Evolutionary conservation across 2,329 filamentous ascomycete genomes (phyloP).

Genomic region (Aspergillus hiratsukae): DNA sequence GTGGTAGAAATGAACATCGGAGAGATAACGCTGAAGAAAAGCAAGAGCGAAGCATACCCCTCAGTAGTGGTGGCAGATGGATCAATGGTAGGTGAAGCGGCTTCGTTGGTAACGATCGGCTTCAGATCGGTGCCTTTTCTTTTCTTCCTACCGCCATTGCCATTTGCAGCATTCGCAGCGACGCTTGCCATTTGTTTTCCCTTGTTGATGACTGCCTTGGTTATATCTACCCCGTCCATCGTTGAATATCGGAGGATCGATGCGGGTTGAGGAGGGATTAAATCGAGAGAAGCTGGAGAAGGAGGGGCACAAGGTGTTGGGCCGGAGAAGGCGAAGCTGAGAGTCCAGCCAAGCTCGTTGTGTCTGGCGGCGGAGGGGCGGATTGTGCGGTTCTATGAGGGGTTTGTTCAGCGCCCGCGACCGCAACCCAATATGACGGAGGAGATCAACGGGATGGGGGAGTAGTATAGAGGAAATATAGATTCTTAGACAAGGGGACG

Average conservation of each 20-base stretch:
- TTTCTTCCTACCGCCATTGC: constrained; percentile 60
- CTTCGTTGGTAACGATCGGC: constrained; percentile 63
- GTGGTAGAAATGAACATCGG: not conserved
- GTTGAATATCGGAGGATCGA: constrained; percentile 23
- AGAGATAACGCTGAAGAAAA: constrained; percentile 1
- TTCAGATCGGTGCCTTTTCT: constrained; percentile 61
- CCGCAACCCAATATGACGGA: not conserved
- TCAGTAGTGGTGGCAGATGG: constrained; percentile 41
- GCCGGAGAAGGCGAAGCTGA: constrained; percentile 1
- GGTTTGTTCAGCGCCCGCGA: not conserved
- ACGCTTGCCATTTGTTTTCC: constrained; percentile 58
- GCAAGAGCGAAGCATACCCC: constrained; percentile 30
- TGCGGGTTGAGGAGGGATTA: not conserved
- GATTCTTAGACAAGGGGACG: not conserved
- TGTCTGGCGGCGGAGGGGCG: not conserved
- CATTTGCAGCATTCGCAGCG: constrained; percentile 45
- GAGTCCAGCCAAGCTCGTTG: not conserved
- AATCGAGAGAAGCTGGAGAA: not conserved
- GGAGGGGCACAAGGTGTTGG: not conserved
- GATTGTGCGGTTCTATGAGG: not conserved
- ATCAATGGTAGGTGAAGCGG: constrained; percentile 41
- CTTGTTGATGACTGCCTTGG: constrained; percentile 62
- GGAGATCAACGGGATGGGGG: not conserved
- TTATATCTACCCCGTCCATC: constrained; percentile 62
- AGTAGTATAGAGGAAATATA: not conserved